Conservation (phyloP, 2,329 filamentous ascomycete genomes). For the Fusarium bulbicola region DNA sequence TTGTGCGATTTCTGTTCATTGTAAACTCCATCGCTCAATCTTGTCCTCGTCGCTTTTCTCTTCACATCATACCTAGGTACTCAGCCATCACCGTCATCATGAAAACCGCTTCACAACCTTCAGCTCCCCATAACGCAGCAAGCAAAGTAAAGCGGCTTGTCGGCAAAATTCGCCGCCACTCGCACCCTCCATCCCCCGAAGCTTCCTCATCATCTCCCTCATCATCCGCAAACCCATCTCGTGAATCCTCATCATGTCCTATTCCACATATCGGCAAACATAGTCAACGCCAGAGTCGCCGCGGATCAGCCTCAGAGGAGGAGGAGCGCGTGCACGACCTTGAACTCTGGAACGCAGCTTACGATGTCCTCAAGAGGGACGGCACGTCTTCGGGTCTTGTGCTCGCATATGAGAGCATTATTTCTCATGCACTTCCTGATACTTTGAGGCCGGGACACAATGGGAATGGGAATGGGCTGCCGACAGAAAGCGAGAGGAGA, state of each 20-base stretch:
- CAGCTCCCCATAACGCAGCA: conserved; percentile 11
- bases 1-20: background rate
- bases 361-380: conserved; percentile 46
- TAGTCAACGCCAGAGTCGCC: conserved; percentile 17
- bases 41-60: background rate
- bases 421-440: conserved; percentile 48
- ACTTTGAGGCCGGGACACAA: conserved; percentile 44
- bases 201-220: conserved; percentile 13
- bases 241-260: conserved; percentile 24
- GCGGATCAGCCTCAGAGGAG: conserved; percentile 13
- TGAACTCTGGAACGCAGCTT: conserved; percentile 49
- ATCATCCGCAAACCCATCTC: conserved; percentile 24
- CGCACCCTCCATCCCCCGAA: conserved; percentile 16
- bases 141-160: conserved; percentile 37
- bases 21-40: background rate
- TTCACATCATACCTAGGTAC: background rate
- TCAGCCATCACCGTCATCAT: conserved; percentile 7
- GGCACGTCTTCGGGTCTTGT: conserved; percentile 45
- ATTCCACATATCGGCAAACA: conserved; percentile 24
- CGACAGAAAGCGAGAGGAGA: conserved; percentile 39
- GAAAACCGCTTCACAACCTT: conserved; percentile 24
- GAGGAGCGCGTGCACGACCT: conserved; percentile 38
- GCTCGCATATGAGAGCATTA: conserved; percentile 49
- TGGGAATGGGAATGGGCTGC: conserved; percentile 35
- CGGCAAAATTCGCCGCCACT: conserved; percentile 35